phyloP scores from a whole-genome alignment of 257 asterid genomes.

The Gynochthodes officinalis region DNA sequence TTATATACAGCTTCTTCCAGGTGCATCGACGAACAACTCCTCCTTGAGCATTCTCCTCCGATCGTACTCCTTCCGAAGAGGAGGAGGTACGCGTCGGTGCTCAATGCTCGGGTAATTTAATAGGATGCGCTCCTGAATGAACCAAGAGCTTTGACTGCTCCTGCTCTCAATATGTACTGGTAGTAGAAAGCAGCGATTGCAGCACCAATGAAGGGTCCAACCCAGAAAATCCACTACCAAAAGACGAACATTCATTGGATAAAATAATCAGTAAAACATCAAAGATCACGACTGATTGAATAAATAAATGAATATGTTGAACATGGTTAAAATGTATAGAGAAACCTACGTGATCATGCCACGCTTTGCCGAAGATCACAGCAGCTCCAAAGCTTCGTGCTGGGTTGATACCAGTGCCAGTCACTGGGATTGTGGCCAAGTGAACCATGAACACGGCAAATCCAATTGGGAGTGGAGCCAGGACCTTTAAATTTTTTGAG shows the following conservation, averaged over 20 bases:
- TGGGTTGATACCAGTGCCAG: conserved; percentile 76
- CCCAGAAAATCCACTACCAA: conserved; percentile 85
- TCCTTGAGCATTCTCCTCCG: not conserved
- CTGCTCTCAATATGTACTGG: conserved; percentile 64
- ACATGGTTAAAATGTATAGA: not conserved
- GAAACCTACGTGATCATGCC: conserved; percentile 61
- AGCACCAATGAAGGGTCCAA: conserved; percentile 79
- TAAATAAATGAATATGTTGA: too few species aligned
- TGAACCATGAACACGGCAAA: conserved; percentile 82
- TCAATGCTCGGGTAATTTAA: not conserved
- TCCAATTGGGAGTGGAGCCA: conserved; percentile 85
- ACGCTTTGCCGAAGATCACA: conserved; percentile 57
- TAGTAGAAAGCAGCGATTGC: conserved; percentile 79
- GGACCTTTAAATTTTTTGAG: conserved; percentile 33
- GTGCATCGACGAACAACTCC: not conserved
- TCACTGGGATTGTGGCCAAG: conserved; percentile 70
- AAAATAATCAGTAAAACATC: too few species aligned
- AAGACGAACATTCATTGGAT: not conserved
- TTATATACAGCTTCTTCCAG: conserved; percentile 15
- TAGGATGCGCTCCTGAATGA: conserved; percentile 56
- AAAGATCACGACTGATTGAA: too few species aligned
- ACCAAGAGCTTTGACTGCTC: conserved; percentile 70
- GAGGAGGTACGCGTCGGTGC: not conserved
- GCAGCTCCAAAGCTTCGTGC: conserved; percentile 79
- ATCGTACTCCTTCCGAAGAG: not conserved